These are phyloP conservation scores for Alternaria sp. DNA, from an alignment of 2,329 filamentous ascomycete species.

Conservation along the genomic window DNA sequence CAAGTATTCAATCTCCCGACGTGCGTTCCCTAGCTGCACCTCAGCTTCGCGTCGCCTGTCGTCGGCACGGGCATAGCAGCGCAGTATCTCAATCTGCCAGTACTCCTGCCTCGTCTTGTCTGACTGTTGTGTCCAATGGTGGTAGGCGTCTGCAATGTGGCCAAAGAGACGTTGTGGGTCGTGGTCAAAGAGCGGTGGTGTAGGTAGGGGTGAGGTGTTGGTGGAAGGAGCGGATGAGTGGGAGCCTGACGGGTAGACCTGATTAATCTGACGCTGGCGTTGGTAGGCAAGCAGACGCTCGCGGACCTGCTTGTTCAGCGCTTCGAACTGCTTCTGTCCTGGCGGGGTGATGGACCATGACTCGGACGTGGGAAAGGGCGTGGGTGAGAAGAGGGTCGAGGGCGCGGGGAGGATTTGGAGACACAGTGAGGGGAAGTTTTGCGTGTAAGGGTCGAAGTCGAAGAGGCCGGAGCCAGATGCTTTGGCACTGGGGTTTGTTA, in stretches of 20 bases:
- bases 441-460: slow-evolving; percentile 83
- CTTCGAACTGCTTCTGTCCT: slow-evolving; percentile 74
- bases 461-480: slow-evolving; percentile 60
- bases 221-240: slow-evolving; percentile 39
- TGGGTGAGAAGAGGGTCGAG: slow-evolving; percentile 81
- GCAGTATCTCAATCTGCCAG: slow-evolving; percentile 58
- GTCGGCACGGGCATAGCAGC: slow-evolving; percentile 54
- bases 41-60: slow-evolving; percentile 50
- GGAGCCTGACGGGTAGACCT: slow-evolving; percentile 39
- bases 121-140: slow-evolving; percentile 75
- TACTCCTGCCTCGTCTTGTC: slow-evolving; percentile 54
- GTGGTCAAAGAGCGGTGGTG: slow-evolving; percentile 58
- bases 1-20: slow-evolving; percentile 54
- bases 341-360: slow-evolving; percentile 86
- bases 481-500: slow-evolving; percentile 50
- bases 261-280: slow-evolving; percentile 47
- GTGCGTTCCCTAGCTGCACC: slow-evolving; percentile 50
- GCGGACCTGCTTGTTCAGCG: slow-evolving; percentile 71
- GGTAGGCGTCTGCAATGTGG: slow-evolving; percentile 80
- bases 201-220: slow-evolving; percentile 47
- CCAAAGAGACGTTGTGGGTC: slow-evolving; percentile 74
- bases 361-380: slow-evolving; percentile 76
- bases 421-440: slow-evolving; percentile 86
- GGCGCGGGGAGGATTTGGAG: slow-evolving; percentile 82
- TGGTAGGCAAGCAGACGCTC: slow-evolving; percentile 65